Evolutionary conservation across 1,139 yeast species (phyloP).

Genomic region (Pichia sp.): DNA sequence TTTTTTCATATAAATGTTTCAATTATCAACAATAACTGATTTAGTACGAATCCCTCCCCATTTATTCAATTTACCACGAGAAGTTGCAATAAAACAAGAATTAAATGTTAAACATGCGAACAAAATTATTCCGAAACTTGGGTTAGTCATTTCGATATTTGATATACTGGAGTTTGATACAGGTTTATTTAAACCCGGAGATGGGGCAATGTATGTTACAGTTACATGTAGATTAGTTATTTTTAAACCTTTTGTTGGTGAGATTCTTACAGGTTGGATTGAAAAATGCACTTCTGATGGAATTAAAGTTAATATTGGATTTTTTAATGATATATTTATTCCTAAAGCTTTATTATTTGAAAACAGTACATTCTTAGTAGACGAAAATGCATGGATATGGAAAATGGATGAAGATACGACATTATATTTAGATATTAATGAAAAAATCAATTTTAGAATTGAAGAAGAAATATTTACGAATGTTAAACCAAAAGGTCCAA

Average conservation of each 20-base stretch:
- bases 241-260: constrained; percentile 93
- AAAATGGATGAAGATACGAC: constrained; percentile 64
- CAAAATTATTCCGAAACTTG: constrained; percentile 73
- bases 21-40: constrained; percentile 72
- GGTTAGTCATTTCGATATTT: constrained; percentile 78
- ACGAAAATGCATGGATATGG: constrained; percentile 97
- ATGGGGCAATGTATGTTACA: constrained; percentile 80
- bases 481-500: constrained; percentile 67
- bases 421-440: constrained; percentile 81
- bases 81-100: constrained; percentile 69
- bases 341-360: constrained; percentile 80
- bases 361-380: constrained; percentile 58
- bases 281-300: constrained; percentile 85
- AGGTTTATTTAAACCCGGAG: constrained; percentile 91
- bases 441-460: constrained; percentile 80
- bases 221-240: constrained; percentile 70
- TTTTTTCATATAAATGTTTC: constrained; percentile 52
- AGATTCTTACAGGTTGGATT: constrained; percentile 89
- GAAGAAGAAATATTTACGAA: constrained; percentile 84
- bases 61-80: constrained; percentile 65
- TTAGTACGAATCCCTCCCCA: constrained; percentile 85
- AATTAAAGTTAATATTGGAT: constrained; percentile 72
- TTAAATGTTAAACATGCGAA: constrained; percentile 81
- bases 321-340: constrained; percentile 86
- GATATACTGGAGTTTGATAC: constrained; percentile 76